These are phyloP conservation scores for Suillus luteus DNA, from an alignment of 768 basidiomycete species.

Conservation along the genomic window DNA sequence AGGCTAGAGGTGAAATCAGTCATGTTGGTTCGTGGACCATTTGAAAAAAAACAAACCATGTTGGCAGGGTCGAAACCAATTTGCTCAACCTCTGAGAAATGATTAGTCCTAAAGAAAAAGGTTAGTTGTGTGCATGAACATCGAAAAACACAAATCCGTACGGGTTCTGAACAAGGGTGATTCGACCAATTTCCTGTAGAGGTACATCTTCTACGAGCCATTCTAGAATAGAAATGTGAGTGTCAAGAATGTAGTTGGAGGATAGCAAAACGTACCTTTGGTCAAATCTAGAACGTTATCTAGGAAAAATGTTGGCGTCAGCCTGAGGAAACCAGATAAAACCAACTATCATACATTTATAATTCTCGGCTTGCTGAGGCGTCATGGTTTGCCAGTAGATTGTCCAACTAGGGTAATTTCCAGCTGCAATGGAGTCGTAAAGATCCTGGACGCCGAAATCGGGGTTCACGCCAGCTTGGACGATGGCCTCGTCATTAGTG, in stretches of 20 bases:
- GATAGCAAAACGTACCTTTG: conserved; percentile 33
- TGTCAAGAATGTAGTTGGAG: not conserved
- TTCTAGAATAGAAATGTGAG: conserved; percentile 24
- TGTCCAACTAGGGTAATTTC: conserved; percentile 57
- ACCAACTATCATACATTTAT: conserved; percentile 31
- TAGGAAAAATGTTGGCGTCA: conserved; percentile 18
- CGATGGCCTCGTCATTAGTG: conserved; percentile 37
- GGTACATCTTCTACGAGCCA: conserved; percentile 39
- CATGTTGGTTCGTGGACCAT: not conserved
- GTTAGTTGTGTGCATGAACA: conserved; percentile 5
- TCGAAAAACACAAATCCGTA: conserved; percentile 16
- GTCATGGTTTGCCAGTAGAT: conserved; percentile 59
- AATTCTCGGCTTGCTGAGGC: conserved; percentile 50
- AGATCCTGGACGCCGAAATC: conserved; percentile 61
- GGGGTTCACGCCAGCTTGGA: conserved; percentile 42
- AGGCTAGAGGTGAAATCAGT: conserved; percentile 11
- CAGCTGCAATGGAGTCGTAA: conserved; percentile 54
- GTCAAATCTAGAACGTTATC: conserved; percentile 55
- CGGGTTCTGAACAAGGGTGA: conserved; percentile 41
- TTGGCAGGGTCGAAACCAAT: conserved; percentile 53
- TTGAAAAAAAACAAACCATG: conserved; percentile 33
- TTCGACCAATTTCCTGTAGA: conserved; percentile 38
- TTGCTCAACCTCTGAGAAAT: conserved; percentile 43
- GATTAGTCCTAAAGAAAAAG: conserved; percentile 21
- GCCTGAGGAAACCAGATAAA: conserved; percentile 1